Evolutionary conservation across 2,329 filamentous ascomycete genomes (phyloP), one percentile per base, ranked within the genome.

Genomic region (Aspergillus jensenii): DNA sequence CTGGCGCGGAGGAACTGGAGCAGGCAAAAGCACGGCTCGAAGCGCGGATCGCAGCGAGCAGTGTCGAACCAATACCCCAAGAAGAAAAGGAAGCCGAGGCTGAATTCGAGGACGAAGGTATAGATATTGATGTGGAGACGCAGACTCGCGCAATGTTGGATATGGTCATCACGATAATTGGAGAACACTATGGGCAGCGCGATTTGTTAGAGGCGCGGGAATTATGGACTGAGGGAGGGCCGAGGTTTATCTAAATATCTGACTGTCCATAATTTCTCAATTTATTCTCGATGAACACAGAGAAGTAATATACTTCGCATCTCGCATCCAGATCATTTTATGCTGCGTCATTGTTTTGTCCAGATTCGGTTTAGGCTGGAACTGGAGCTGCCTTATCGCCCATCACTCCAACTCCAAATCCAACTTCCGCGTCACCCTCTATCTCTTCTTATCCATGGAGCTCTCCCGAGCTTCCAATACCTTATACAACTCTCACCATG

Each of bases 131-230:
- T 68, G 50, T 63, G 35, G 55, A 54, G 14, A 64, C 64, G 48
- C 67, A 74, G 58, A 71, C 67, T 17, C 81, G 84, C 27, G 88
- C 87, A n/a, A 92, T 91, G 41, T 80, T 97, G 35, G 93, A 96
- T 75, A 96, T 96, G 91, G 90, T 97, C 53, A 79, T 97, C 65
- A 95, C 90, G 0, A 83, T 97, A 37, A 88, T 90, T 48, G 93
- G 91, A 66, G 92, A 96, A 75, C 86, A 90, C 64, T 98, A 93
- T 75, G 92, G 93, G 1, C 93, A 98, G 76, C 83, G 88, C 63
- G 93, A 98, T 74, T 76, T 97, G 61, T 82, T 97, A 49, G 86
- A 90, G 67, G 90, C 88, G 61, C 84, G 91, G 58, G 84, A 88
- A 58, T 58, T 75, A 17, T 85, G 83, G 81, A 62, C 68, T 37